Base-by-base conservation (phyloP, 495 filamentous ascomycete species). In the Parachaetomium inaequale region DNA sequence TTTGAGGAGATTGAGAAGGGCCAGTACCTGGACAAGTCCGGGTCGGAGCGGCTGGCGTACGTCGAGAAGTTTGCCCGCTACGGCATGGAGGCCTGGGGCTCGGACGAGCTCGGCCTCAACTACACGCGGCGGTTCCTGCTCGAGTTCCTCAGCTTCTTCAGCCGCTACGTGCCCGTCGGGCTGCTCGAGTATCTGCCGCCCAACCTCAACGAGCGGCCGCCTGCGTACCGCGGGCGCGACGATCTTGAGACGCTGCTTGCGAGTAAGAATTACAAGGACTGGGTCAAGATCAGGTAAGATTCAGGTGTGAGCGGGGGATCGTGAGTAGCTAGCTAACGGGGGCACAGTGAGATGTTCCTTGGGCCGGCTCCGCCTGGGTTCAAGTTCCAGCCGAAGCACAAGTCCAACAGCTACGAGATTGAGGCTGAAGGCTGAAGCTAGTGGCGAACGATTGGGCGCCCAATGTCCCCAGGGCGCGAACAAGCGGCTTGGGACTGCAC, bases 341-440 rank as follows among this genome's bases (percentile, higher is more conserved):
- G 36, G 28, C 28, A 26, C 56, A 96, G 92, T 69, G 94, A 98
- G 68, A 98, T 98, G 92, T 98, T 96, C 79, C 83, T 98, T 15
- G 94, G 94, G 19, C 91, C 92, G 36, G 88, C 91, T 29, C 91
- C 95, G 59, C 83, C 87, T 52, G 86, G 89, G 70, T 98, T 98
- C 82, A 86, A 88, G 60, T 98, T 98, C 76, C 87, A 91, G 75
- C 94, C 94, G n/a, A 98, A 98, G 79, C 94, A 98, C 76, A 97
- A 96, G 76, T 93, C 89, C 14, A 96, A 96, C 71, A 82, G 85
- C 60, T 96, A 84, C 62, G 82, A 85, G 61, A 83, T 84, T 23
- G 82, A 86, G 63, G 83, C 82, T 0, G 83, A 85, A 61, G 84
- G 84, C 32, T 85, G 67, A 74, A 10, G 7, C 14, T 40, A 17